phyloP scores from a whole-genome alignment of 352 stramenopile species.

The Pythium brassicae region DNA sequence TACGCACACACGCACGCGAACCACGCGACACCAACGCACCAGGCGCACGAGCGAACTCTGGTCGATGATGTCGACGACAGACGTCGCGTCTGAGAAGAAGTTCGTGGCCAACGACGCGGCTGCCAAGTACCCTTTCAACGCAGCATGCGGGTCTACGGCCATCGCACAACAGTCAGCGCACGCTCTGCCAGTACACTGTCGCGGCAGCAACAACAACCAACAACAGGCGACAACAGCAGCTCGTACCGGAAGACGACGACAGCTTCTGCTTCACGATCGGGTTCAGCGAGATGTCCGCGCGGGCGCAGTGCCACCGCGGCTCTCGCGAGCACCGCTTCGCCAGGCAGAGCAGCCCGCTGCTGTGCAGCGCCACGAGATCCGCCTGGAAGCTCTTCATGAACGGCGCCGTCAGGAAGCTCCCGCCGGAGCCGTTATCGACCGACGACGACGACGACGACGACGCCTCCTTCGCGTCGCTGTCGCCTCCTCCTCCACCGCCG shows the following conservation, averaged over 20 bases:
- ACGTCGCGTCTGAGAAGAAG: constrained; percentile 69
- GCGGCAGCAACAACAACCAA: constrained; percentile 1
- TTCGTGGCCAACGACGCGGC: constrained; percentile 78
- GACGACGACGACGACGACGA: too few relatives aligned
- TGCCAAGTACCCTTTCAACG: constrained; percentile 68
- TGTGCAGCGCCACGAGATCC: constrained; percentile 61
- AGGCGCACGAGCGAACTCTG: constrained; percentile 80
- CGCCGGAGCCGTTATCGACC: constrained; percentile 4
- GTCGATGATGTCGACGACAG: constrained; percentile 77
- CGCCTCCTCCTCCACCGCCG: not conserved
- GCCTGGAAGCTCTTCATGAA: constrained; percentile 55
- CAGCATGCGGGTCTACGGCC: constrained; percentile 48
- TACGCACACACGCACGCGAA: not conserved
- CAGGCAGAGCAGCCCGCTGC: constrained; percentile 41
- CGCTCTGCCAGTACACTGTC: constrained; percentile 2
- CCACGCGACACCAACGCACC: constrained; percentile 25
- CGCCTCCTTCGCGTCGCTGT: constrained; percentile 17
- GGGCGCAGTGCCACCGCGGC: constrained; percentile 72
- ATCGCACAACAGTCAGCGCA: constrained; percentile 2
- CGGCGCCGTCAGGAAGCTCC: constrained; percentile 30
- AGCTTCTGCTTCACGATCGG: constrained; percentile 69
- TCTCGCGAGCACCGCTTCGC: constrained; percentile 61
- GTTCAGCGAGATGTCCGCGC: constrained; percentile 64
- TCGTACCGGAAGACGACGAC: constrained; percentile 50
- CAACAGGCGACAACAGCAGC: not conserved